Conservation (phyloP, 2,329 filamentous ascomycete species). For the Apiospora kogelbergensis region DNA sequence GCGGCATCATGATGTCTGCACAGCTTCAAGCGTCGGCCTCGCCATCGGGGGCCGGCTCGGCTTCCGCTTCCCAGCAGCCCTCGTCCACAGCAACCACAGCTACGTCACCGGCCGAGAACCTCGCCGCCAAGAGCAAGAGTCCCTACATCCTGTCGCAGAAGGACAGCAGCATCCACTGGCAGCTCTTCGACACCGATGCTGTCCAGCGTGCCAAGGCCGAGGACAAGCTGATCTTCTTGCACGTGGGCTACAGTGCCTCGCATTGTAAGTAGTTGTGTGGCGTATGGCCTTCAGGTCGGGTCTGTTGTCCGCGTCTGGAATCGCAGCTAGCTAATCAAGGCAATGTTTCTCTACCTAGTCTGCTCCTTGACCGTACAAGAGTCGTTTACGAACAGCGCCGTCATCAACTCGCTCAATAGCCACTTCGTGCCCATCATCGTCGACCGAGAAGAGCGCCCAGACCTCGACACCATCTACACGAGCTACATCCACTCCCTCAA, state of each 20-base stretch:
- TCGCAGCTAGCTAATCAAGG: background rate
- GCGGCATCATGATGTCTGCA: conserved; percentile 31
- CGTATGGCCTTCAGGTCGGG: background rate
- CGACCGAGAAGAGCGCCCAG: conserved; percentile 90
- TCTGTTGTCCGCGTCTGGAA: conserved; percentile 9
- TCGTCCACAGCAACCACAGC: conserved; percentile 14
- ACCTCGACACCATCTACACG: conserved; percentile 96
- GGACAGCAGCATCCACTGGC: conserved; percentile 86
- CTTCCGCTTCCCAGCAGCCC: conserved; percentile 9
- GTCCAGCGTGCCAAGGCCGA: conserved; percentile 74
- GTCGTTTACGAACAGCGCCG: conserved; percentile 80
- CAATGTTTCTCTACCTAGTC: conserved; percentile 46
- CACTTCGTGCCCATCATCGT: conserved; percentile 90
- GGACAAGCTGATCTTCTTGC: conserved; percentile 89
- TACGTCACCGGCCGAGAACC: conserved; percentile 28
- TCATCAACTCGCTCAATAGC: conserved; percentile 80
- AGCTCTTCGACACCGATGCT: conserved; percentile 78
- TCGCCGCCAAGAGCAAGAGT: conserved; percentile 42
- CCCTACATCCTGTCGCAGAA: conserved; percentile 70
- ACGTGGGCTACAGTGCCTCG: conserved; percentile 92
- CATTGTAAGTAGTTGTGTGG: conserved; percentile 66
- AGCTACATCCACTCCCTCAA: conserved; percentile 96
- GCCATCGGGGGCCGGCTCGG: conserved; percentile 11
- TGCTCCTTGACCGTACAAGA: conserved; percentile 92
- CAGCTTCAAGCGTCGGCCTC: conserved; percentile 28